Evolutionary conservation across 495 filamentous ascomycete genomes (phyloP).

Genomic region (Penicillium fimorum): DNA sequence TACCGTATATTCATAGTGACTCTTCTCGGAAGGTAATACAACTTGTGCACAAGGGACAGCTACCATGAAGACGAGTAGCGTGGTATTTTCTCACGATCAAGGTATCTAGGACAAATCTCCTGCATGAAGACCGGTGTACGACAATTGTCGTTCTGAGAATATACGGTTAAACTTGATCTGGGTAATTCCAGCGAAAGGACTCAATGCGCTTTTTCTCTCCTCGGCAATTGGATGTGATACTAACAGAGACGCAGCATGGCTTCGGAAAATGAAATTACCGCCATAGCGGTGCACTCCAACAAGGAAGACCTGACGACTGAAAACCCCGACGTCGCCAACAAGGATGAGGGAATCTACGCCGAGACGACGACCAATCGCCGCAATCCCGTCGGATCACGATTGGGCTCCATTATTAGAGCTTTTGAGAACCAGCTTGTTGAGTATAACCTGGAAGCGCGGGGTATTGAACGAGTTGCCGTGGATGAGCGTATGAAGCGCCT

Average conservation of each 20-base stretch:
- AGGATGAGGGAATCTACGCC: constrained; percentile 22
- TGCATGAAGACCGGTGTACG: constrained; percentile 55
- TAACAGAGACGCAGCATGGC: constrained; percentile 39
- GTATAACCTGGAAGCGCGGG: constrained; percentile 66
- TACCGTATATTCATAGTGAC: constrained; percentile 1
- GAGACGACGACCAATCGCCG: constrained; percentile 11
- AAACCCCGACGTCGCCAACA: constrained; percentile 11
- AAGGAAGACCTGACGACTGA: constrained; percentile 21
- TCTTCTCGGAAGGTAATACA: constrained; percentile 18
- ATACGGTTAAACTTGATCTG: constrained; percentile 65
- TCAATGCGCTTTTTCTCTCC: constrained; percentile 44
- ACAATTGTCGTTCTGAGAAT: constrained; percentile 51
- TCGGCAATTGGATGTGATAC: constrained; percentile 9
- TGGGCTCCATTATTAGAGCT: constrained; percentile 34
- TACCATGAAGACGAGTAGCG: constrained; percentile 47
- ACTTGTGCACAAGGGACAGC: constrained; percentile 27
- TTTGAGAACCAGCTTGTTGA: constrained; percentile 48
- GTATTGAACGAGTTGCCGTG: constrained; percentile 68
- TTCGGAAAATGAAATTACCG: constrained; percentile 30
- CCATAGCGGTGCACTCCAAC: constrained; percentile 30
- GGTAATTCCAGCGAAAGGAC: constrained; percentile 62
- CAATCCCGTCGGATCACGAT: constrained; percentile 27
- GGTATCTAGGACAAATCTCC: constrained; percentile 44
- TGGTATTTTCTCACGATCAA: constrained; percentile 49
- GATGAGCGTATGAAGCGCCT: constrained; percentile 54